A percentile compares a stretch with the other conserved stretches of the same genome.
phyloP scores from a whole-genome alignment of 202 grass and related monocot genomes.

The Eragrostis tef region DNA sequence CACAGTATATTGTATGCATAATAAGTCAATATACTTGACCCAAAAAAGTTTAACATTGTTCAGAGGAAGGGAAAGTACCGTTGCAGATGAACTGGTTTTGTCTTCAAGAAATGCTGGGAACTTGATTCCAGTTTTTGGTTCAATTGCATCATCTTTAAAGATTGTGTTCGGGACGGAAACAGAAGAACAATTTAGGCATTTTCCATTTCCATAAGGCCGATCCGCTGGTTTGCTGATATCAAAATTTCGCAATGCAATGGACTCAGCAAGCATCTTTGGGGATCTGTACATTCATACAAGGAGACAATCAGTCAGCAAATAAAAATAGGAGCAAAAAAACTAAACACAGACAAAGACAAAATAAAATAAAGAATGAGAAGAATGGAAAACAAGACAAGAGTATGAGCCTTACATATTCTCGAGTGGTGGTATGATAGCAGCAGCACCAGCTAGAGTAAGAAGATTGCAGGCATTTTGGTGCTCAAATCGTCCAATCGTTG shows the following conservation, averaged over 20 bases:
- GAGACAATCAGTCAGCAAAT: conserved; percentile 22
- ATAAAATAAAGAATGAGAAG: conserved; percentile 4
- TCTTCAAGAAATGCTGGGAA: conserved; percentile 83
- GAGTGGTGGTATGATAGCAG: conserved; percentile 59
- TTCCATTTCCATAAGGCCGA: conserved; percentile 45
- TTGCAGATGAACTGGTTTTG: conserved; percentile 57
- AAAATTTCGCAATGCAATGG: conserved; percentile 56
- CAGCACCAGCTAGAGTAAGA: conserved; percentile 70
- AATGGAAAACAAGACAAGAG: neutral
- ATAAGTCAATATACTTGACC: neutral
- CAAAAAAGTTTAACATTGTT: neutral
- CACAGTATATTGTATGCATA: neutral
- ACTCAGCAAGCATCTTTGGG: conserved; percentile 66
- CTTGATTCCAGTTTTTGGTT: conserved; percentile 97
- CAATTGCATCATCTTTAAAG: conserved; percentile 74
- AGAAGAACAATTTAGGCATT: conserved; percentile 54
- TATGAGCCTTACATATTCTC: conserved; percentile 70
- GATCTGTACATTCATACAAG: conserved; percentile 61
- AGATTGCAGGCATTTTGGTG: conserved; percentile 54
- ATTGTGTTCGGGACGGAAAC: conserved; percentile 58
- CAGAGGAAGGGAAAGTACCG: conserved; percentile 46
- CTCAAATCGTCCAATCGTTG: conserved; percentile 55
- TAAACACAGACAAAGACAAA: neutral
- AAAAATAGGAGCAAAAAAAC: conserved; percentile 26
- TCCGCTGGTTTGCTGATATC: conserved; percentile 38